Evolutionary conservation across 2,329 filamentous ascomycete genomes (phyloP), one percentile per base, ranked within the genome.

Genomic region (Arthrobotrys musiformis): DNA sequence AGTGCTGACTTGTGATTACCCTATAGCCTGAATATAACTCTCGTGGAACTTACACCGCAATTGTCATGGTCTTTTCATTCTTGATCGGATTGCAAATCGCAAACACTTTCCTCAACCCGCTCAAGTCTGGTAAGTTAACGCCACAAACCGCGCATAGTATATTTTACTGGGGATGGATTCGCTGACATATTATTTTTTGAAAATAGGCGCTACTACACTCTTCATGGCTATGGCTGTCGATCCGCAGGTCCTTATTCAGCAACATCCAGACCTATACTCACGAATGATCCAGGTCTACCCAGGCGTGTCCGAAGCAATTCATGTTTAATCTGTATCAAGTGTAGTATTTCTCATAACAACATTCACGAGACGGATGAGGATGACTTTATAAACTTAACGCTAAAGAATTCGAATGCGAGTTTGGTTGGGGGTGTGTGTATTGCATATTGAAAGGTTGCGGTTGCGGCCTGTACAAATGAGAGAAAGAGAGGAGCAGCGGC

Each of bases 11-110:
- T 66, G 28, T 58, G 13, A 24, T 40, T 22, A 24, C 3, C 30
- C 17, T 9, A 17, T 37, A 68, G 70, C 63, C 72, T 4, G 52
- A 58, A 2, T 70, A 76, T 30, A 70, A 70, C 22, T 19, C 54
- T 11, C 62, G 72, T 44, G 86, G 85, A 19, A 81, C 84, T 9
- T 96, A 90, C 82, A 95, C 93, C 0, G 87, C 91, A 0, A 90
- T 96, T 7, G 87, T 97, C 17, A 88, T 97, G 82, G 92, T 92
- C 0, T 96, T 94, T 83, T 86, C 93, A 0, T 97, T 97, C 85
- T 85, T 97, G 63, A 94, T 97, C 79, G 94, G 94, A 5, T 85
- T 97, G 79, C 94, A 97, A 83, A 91, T 97, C 76, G 92, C 91
- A 82, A 92, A 96, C 83, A 89, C 97, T 79, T 96, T 97, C 84